Percentiles rank a stretch among this genome's conserved stretches.
These are phyloP conservation scores for Sporothrix phasma DNA, from an alignment of 2,329 filamentous ascomycete genomes.

Conservation along the genomic window DNA sequence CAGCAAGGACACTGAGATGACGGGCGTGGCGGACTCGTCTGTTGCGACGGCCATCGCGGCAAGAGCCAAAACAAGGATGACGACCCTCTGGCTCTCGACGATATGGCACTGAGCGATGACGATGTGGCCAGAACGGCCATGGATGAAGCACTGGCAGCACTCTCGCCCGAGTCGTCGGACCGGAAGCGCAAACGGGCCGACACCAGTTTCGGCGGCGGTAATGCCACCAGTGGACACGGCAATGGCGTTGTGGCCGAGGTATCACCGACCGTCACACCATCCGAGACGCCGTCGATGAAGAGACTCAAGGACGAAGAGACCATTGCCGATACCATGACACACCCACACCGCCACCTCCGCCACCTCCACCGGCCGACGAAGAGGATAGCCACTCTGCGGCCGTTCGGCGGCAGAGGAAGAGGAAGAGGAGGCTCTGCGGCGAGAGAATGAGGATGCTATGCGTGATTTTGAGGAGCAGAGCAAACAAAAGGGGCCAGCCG, in stretches of 20 bases:
- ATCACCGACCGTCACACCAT: slow-evolving; percentile 36
- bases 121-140: slow-evolving; percentile 24
- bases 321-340: slow-evolving; percentile 32
- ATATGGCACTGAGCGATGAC: slow-evolving; percentile 33
- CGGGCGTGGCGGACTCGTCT: slow-evolving; percentile 7
- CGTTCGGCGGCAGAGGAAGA: slow-evolving; percentile 36
- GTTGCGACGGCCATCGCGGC: slow-evolving; percentile 15
- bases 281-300: slow-evolving; percentile 48
- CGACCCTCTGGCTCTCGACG: slow-evolving; percentile 25
- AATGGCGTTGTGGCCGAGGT: slow-evolving; percentile 19
- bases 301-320: slow-evolving; percentile 39
- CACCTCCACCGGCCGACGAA: slow-evolving; percentile 15
- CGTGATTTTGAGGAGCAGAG: slow-evolving; percentile 26
- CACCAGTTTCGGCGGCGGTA: slow-evolving; percentile 18
- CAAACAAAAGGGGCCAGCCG: slow-evolving; percentile 10
- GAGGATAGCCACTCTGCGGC: not conserved
- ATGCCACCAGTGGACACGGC: not conserved
- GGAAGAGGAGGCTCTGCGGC: slow-evolving; percentile 29
- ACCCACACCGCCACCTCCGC: slow-evolving; percentile 31
- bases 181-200: slow-evolving; percentile 57
- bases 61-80: slow-evolving; percentile 16
- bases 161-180: slow-evolving; percentile 38
- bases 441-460: slow-evolving; percentile 31
- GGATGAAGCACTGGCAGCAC: slow-evolving; percentile 13
- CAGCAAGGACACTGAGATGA: not conserved